Evolutionary conservation across 805 yeast genomes (phyloP).

Genomic region (Saccharomycopsis guyanensis): DNA sequence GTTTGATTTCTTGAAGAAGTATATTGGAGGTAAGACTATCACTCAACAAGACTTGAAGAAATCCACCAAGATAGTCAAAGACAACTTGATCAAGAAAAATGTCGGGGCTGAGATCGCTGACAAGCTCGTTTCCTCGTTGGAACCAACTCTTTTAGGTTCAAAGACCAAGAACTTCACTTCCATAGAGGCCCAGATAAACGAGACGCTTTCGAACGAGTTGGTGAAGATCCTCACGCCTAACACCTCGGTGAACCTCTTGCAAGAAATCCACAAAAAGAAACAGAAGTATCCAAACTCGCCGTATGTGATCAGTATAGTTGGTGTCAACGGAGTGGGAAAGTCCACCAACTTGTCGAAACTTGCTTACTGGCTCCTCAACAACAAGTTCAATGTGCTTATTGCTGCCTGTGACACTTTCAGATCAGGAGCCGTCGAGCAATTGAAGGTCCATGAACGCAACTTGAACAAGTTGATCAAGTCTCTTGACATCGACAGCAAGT

Average conservation of each 20-base stretch:
- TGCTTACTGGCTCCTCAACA: constrained; percentile 93
- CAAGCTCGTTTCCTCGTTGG: constrained; percentile 61
- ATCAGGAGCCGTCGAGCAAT: constrained; percentile 98
- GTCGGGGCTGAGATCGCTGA: constrained; percentile 88
- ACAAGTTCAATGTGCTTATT: constrained; percentile 75
- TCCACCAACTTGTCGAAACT: constrained; percentile 91
- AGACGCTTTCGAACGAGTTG: constrained; percentile 50
- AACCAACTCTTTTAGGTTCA: constrained; percentile 60
- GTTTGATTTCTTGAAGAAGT: constrained; percentile 50
- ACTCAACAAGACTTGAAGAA: constrained; percentile 56
- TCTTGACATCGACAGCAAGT: constrained; percentile 27
- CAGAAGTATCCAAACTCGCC: constrained; percentile 41
- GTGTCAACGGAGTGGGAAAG: constrained; percentile 97
- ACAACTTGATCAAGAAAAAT: constrained; percentile 76
- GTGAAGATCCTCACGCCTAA: constrained; percentile 84
- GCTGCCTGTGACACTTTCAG: constrained; percentile 98
- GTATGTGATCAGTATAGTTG: constrained; percentile 93
- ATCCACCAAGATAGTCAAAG: constrained; percentile 57
- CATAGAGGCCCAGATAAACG: constrained; percentile 63
- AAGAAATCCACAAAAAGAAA: constrained; percentile 55
- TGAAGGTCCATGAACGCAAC: constrained; percentile 87
- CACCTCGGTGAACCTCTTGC: constrained; percentile 77
- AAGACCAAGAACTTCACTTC: constrained; percentile 70
- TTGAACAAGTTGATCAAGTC: constrained; percentile 58
- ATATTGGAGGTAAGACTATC: constrained; percentile 64